These are phyloP conservation scores for Rhizomucor miehei DNA, from an alignment of 371 early-diverging fungal species.

Conservation along the genomic window DNA sequence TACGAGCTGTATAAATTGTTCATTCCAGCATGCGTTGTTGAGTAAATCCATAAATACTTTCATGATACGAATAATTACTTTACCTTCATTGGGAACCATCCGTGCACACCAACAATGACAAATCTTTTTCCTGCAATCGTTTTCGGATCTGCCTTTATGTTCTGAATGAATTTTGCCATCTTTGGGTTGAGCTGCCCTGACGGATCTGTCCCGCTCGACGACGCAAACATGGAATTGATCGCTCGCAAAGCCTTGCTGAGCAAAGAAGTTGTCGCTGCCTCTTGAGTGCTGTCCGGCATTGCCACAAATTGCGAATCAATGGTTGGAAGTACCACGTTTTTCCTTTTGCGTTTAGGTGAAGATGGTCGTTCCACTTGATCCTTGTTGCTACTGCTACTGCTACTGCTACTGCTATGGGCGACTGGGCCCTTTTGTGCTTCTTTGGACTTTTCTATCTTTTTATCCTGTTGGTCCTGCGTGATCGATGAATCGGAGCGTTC, in stretches of 20 bases:
- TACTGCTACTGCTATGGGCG: too few relatives aligned
- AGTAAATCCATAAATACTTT: not conserved
- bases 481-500: constrained; percentile 5
- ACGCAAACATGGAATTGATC: constrained; percentile 21
- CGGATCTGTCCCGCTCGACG: constrained; percentile 1
- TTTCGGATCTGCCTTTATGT: constrained; percentile 23
- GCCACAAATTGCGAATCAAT: constrained; percentile 8
- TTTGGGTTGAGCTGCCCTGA: constrained; percentile 4
- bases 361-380: not conserved
- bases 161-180: constrained; percentile 25
- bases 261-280: constrained; percentile 3
- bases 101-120: constrained; percentile 82
- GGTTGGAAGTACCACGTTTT: constrained; percentile 16
- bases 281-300: not conserved
- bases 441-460: too few relatives aligned
- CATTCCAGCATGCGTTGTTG: too few relatives aligned
- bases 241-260: constrained; percentile 14
- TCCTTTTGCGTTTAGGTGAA: constrained; percentile 1
- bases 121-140: constrained; percentile 37
- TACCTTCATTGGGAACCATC: constrained; percentile 85
- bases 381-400: not conserved
- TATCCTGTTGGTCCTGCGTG: not conserved
- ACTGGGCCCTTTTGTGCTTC: not conserved
- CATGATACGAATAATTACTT: too few relatives aligned
- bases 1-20: too few relatives aligned